Evolutionary conservation across 768 basidiomycete genomes (phyloP), one percentile per base, ranked within the genome.

Genomic region (Multifurca ochricompacta): DNA sequence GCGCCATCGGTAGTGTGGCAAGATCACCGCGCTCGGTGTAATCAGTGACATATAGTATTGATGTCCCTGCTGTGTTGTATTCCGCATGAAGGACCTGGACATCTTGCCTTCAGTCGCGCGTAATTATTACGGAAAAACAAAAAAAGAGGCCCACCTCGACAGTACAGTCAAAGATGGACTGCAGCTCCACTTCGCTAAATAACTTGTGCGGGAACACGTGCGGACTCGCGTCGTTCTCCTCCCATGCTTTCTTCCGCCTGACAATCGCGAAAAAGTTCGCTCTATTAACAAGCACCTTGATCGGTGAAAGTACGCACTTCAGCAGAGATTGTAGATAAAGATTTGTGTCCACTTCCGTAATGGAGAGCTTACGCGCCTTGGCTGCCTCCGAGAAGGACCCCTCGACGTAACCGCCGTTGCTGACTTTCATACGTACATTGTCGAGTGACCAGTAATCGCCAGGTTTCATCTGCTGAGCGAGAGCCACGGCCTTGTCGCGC

Each of bases 221-320:
- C 4, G 59, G 52, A 51, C 53, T 53, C 16, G 23, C 18, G 13
- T 61, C 51, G 19, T 47, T 56, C 31, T 60, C 54, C 16, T 61
- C 60, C 60, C 60, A 61, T 23, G 30, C 47, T 16, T 52, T 56
- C 41, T 61, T 60, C 14, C 60, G 60, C 47, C 60, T 61, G 30
- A 39, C 18, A 27, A 19, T 8, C 19, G n/a, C 8, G 28, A 34
- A 16, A 34, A 21, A 18, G 21, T 19, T n/a, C 11, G 19, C 31
- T n/a, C 25, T 9, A 16, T 52, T 31, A 44, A 32, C 25, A 35
- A 21, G 1, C 6, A 9, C 14, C 6, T 9, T 13, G 19, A n/a
- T 10, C 13, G 23, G 34, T 14, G 13, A 9, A n/a, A 11, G 4
- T 27, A 53, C 60, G 13, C 40, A 61, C 60, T 59, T 46, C 2